Evolutionary conservation across 176 grass and related monocot genomes (phyloP).

Genomic region (Themeda triandra): DNA sequence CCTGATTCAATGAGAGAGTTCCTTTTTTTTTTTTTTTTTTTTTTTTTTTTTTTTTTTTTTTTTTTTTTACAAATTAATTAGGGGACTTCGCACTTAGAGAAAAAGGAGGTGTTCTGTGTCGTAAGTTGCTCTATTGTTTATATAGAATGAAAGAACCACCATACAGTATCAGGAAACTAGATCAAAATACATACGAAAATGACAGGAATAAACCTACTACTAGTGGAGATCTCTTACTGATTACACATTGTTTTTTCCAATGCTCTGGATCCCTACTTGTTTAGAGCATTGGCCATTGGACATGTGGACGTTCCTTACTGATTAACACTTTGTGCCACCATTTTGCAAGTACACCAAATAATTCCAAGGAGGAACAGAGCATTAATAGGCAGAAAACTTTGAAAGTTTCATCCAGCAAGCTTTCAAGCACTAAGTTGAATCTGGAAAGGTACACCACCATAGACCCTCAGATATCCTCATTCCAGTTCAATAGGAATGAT

Average conservation of each 20-base stretch:
- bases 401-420: background rate
- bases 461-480: background rate
- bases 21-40: background rate
- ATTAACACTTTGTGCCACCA: background rate
- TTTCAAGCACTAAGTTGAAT: background rate
- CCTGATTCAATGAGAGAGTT: background rate
- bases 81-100: background rate
- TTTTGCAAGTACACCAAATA: background rate
- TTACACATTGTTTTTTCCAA: background rate
- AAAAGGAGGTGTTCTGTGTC: background rate
- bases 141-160: background rate
- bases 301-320: background rate
- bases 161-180: background rate
- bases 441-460: background rate
- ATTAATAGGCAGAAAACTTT: background rate
- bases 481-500: background rate
- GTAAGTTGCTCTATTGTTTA: background rate
- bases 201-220: background rate
- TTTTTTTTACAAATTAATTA: background rate
- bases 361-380: background rate
- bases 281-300: background rate
- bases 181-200: background rate
- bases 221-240: no score
- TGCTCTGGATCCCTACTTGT: background rate
- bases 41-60: background rate